Base-by-base conservation (phyloP, 2,329 filamentous ascomycete genomes). In the Zelopaecilomyces penicillatus region DNA sequence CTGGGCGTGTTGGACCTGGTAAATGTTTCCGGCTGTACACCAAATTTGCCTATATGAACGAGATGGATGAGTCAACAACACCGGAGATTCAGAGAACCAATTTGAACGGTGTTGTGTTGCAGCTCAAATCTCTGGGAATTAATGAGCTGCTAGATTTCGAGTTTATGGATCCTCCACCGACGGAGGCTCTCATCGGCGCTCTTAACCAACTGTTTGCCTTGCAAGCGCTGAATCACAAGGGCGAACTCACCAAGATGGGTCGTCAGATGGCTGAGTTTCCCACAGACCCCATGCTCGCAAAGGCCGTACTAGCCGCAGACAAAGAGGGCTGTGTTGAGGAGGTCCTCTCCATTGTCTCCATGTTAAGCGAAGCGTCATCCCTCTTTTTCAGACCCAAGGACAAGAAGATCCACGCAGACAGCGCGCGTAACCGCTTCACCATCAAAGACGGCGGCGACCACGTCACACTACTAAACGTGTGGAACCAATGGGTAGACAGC, bases 261-360 rank as follows among this genome's bases (percentile, higher is more conserved):
- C 80, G 93, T 1, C 87, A 95, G 60, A 95, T 97, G 87, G 87
- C 88, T 11, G 91, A 97, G 64, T 93, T 97, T 56, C 91, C 91
- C 0, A 88, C 87, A 0, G 88, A 96, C 46, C 89, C 89, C 0
- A 93, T 93, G 83, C 76, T 96, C 4, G 85, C 89, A 44, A 94
- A 93, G 63, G 81, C 87, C 0, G 84, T 98, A 12, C 77, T 98
- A 3, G 87, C 88, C 0, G 87, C 91, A 0, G 87, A 93, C 63
- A 85, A 88, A 55, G 85, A 91, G 53, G 86, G 86, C n/a, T 96
- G 91, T 55, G 87, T 95, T 0, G 87, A 95, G 48, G 93, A 98
- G 65, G 81, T 97, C 0, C 71, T 98, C 11, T 89, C 86, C 0
- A 87, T 97, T 40, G 87, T 97, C n/a, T 82, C 90, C 36, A 95